A percentile compares a stretch with the other conserved stretches of the same genome.
phyloP scores from a whole-genome alignment of 2,329 filamentous ascomycete genomes.

The Aureobasidium mangrovei region DNA sequence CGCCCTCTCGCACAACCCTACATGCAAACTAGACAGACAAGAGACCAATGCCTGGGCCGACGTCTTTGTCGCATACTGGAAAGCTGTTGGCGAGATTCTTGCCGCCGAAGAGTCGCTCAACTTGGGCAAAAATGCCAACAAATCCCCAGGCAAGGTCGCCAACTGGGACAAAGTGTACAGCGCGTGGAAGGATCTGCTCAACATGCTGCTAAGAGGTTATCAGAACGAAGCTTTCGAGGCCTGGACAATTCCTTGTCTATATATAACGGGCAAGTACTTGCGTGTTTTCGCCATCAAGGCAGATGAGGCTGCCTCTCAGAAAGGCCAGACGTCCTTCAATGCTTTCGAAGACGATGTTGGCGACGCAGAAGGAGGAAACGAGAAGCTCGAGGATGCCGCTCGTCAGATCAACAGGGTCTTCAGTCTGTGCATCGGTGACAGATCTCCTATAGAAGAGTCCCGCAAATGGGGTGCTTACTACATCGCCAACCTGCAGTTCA shows the following conservation, averaged over 20 bases:
- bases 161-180: conserved; percentile 80
- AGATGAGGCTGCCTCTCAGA: conserved; percentile 55
- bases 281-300: conserved; percentile 84
- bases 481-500: conserved; percentile 89
- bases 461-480: conserved; percentile 98
- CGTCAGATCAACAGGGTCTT: conserved; percentile 88
- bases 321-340: conserved; percentile 36
- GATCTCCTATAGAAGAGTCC: conserved; percentile 64
- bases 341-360: conserved; percentile 70
- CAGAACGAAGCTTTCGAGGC: conserved; percentile 66
- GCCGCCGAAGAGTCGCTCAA: conserved; percentile 50
- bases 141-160: conserved; percentile 29
- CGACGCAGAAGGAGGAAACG: conserved; percentile 64
- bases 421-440: conserved; percentile 78
- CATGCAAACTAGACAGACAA: conserved; percentile 33
- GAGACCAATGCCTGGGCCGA: conserved; percentile 80
- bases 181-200: conserved; percentile 77
- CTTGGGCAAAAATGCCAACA: conserved; percentile 27
- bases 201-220: conserved; percentile 71
- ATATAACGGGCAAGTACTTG: conserved; percentile 77
- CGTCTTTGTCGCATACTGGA: conserved; percentile 78
- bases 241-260: conserved; percentile 89
- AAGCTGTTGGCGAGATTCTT: conserved; percentile 64
- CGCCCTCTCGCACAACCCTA: conserved; percentile 54
- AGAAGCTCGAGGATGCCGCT: conserved; percentile 83